A percentile compares a stretch with the other conserved stretches of the same genome.
Evolutionary conservation across 768 basidiomycete species (phyloP).

Genomic region (Leucosporidium creatinivorum): DNA sequence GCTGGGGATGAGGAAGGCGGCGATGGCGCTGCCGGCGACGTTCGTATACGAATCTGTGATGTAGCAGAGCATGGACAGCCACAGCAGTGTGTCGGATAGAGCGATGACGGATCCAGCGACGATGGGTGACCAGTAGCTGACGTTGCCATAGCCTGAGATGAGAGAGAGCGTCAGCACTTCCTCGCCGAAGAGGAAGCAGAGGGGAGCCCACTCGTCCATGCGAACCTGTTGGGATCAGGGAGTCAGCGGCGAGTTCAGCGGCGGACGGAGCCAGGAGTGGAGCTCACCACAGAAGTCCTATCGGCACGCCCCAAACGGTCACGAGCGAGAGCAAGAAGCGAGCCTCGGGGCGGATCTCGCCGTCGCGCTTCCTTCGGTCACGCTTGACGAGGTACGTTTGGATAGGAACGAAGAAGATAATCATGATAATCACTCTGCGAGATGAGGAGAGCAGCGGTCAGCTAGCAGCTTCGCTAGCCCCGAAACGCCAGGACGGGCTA

Average conservation of each 20-base stretch:
- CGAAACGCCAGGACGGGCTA: too few species aligned
- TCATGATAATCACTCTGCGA: neutral
- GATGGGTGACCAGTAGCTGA: neutral
- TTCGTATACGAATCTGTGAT: neutral
- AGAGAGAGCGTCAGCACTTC: too few species aligned
- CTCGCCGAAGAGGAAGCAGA: neutral
- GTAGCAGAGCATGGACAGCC: neutral
- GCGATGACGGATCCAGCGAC: neutral
- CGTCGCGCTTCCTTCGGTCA: neutral
- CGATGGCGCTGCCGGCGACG: neutral
- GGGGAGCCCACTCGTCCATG: neutral
- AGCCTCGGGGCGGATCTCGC: neutral
- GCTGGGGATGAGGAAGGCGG: neutral
- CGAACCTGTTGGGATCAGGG: too few species aligned
- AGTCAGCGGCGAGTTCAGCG: neutral
- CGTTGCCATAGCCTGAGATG: neutral
- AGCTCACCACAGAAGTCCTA: neutral
- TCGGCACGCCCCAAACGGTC: neutral
- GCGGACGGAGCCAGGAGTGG: neutral
- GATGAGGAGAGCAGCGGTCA: too few species aligned
- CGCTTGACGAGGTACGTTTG: neutral
- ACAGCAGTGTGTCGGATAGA: neutral
- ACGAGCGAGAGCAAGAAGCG: neutral
- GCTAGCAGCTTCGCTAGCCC: too few species aligned
- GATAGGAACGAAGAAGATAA: neutral